These are phyloP conservation scores for Friedmanniomyces simplex DNA, from an alignment of 495 filamentous ascomycete species.

Conservation along the genomic window DNA sequence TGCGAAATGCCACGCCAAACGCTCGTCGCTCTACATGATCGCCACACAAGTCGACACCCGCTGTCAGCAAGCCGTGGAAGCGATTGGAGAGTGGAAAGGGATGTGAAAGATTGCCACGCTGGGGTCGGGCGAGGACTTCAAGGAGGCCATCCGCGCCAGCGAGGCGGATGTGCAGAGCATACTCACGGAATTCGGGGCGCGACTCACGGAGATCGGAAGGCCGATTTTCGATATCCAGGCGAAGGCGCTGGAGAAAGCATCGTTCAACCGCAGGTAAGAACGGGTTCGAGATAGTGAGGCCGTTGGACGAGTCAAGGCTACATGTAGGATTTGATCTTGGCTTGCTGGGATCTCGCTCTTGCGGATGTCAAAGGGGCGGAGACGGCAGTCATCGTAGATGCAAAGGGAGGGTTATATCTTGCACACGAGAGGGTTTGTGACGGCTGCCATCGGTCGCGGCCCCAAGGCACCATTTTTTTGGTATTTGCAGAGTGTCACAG, in stretches of 20 bases:
- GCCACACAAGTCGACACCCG: conserved; percentile 36
- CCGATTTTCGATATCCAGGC: background rate
- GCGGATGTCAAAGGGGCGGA: too few species aligned
- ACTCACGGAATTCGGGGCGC: background rate
- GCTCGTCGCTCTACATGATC: conserved; percentile 48
- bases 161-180: background rate
- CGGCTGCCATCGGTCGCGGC: too few species aligned
- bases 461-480: too few species aligned
- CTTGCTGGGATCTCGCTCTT: too few species aligned
- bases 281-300: too few species aligned
- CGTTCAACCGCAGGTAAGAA: too few species aligned
- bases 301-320: too few species aligned
- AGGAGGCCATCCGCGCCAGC: background rate
- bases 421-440: too few species aligned
- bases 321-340: too few species aligned
- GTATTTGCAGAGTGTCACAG: too few species aligned
- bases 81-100: conserved; percentile 35
- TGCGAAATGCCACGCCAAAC: conserved; percentile 29
- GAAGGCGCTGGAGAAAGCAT: background rate
- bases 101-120: conserved; percentile 33
- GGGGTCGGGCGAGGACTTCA: background rate
- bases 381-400: too few species aligned
- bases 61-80: conserved; percentile 26
- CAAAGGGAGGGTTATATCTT: too few species aligned
- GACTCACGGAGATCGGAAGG: background rate